Evolutionary conservation across 257 asterid species (phyloP).

Genomic region (Solanum dulcamara): DNA sequence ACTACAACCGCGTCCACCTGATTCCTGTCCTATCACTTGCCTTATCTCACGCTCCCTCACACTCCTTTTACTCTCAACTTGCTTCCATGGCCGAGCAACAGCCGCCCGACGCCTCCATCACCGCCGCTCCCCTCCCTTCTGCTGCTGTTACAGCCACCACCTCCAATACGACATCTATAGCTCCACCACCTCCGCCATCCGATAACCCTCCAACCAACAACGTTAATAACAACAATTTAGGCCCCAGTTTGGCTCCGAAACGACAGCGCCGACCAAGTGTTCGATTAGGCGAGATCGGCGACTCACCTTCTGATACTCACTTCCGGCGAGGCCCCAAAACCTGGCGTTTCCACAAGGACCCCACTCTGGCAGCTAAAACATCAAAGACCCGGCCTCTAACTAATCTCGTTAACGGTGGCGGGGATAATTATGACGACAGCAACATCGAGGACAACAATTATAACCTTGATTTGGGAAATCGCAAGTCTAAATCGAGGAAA

Average conservation of each 20-base stretch:
- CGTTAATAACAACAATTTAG: conserved; percentile 5
- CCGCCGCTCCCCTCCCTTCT: conserved; percentile 22
- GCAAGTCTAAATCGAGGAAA: conserved; percentile 53
- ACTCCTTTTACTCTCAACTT: conserved; percentile 4
- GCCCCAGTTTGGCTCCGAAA: conserved; percentile 55
- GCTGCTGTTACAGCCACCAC: conserved; percentile 7
- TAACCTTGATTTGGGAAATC: conserved; percentile 24
- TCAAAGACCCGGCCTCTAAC: conserved; percentile 89
- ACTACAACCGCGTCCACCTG: background rate
- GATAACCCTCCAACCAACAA: conserved; percentile 20
- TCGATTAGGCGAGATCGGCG: conserved; percentile 95
- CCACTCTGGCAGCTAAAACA: conserved; percentile 55
- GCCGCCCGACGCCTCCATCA: conserved; percentile 43
- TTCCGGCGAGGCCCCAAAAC: conserved; percentile 47
- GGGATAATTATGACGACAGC: conserved; percentile 27
- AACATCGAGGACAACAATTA: conserved; percentile 21
- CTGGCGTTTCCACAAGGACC: conserved; percentile 79
- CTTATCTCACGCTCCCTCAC: conserved; percentile 7
- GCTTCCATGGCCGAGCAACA: conserved; percentile 51
- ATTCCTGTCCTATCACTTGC: background rate
- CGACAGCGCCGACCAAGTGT: conserved; percentile 99
- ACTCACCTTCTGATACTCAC: conserved; percentile 51
- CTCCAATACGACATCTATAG: conserved; percentile 1
- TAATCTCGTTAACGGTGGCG: conserved; percentile 64
- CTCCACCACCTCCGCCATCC: conserved; percentile 25